Evolutionary conservation across 768 basidiomycete species (phyloP), one percentile per base, ranked within the genome.

Genomic region (Cystobasidium tubakii): DNA sequence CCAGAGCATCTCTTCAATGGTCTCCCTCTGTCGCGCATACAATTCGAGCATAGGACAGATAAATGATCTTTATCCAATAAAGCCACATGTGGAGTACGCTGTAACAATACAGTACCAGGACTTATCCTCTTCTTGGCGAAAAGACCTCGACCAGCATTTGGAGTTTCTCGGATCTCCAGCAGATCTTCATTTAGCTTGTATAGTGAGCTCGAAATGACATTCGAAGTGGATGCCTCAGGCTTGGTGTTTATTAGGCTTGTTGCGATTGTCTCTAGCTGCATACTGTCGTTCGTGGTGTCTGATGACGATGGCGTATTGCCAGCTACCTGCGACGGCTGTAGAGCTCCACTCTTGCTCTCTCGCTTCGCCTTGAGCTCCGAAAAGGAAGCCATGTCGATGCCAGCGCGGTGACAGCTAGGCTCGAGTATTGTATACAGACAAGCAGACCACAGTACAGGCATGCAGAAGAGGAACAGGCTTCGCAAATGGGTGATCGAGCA

Each of bases 1-100:
- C 83, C 84, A 0, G 88, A 86, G 80, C 95, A 97, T 62, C 90
- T 83, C 79, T 86, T 55, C 42, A 82, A 80, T 0, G 81, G 33
- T 0, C 81, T 76, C 33, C 74, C 46, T 15, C 84, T 80, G 0
- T 76, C 73, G 15, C 36, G n/a, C 31, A 62, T 53, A 42, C 75
- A 75, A 27, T 50, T 42, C 0, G 60, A 50, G 34, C 75, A 75
- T 36, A 73, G 44, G 21, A 17, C 10, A 15, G 33, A 27, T 13
- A 75, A 50, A 53, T 73, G 39, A 10, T 25, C 23, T 31, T 75
- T 63, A 60, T 75, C 75, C 13, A 75, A 44, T 27, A 75, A 66
- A 15, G 74, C 46, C 4, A 66, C 19, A 31, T 63, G 44, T 3
- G 75, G 75, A 21, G 21, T 54, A 7, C 55, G 46, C 13, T 39